Evolutionary conservation across 495 filamentous ascomycete genomes (phyloP), one percentile per base, ranked within the genome.

Genomic region (Chaetomidium leptoderma): DNA sequence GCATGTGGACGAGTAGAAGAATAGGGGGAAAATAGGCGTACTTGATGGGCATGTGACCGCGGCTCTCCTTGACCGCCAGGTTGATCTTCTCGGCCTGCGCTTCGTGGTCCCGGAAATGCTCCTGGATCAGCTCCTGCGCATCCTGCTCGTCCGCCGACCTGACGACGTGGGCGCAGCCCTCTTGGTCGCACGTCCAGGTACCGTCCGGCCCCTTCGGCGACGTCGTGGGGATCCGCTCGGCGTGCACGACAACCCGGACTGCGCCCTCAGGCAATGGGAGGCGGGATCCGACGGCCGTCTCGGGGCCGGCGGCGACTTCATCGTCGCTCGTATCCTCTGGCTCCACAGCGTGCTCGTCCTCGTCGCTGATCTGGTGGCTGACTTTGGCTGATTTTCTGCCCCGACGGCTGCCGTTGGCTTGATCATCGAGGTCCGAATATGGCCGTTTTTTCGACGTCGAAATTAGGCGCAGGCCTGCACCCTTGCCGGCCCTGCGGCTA

Each of bases 151-250:
- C 80, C 23, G 81, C 84, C 27, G 76, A 78, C 62, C 81, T 78
- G 23, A 90, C 79, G 30, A 84, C 73, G 53, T 84, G 81, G 27
- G 67, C 66, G 67, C 90, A 95, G 27, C 80, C 86, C 33, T 83
- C 81, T 54, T 88, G 79, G 29, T 81, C 78, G 64, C 90, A 95
- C 11, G 72, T 74, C 87, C 88, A 92, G 1, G 80, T 80, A 45
- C 87, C 83, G 44, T 85, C 77, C 8, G 82, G 81, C 1, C 78
- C 78, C 50, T 79, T 74, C 21, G 72, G 72, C 2, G 65, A 72
- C 52, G 66, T 75, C 32, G 72, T 78, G 19, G 74, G 78, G 47
- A 77, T 56, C 46, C 66, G 72, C 37, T 79, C 76, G 37, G 78
- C 66, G 53, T 67, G 63, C 33, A 78, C 65, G 17, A 77, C 63